Evolutionary conservation across 192 early-diverging fungal genomes (phyloP).

Genomic region (Podochytrium sp.): DNA sequence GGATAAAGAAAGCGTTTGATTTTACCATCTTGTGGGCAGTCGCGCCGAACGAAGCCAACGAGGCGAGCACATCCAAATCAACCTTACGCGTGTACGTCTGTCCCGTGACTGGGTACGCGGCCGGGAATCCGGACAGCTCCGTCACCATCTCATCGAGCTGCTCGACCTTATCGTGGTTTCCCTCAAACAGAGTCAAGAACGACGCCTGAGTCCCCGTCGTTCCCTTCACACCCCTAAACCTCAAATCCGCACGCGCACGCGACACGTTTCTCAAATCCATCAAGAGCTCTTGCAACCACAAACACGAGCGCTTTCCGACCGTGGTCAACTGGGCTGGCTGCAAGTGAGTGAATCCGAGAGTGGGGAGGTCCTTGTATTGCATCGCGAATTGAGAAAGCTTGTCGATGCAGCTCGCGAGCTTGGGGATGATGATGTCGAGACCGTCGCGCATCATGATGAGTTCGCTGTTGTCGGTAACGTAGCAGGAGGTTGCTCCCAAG

Average conservation of each 20-base stretch:
- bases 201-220: constrained; percentile 99
- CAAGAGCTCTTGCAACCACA: constrained; percentile 96
- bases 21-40: constrained; percentile 87
- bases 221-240: constrained; percentile 96
- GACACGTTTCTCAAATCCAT: constrained; percentile 95
- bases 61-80: constrained; percentile 86
- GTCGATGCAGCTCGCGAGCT: constrained; percentile 83
- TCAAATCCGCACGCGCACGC: constrained; percentile 84
- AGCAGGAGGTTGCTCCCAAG: constrained; percentile 97
- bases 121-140: constrained; percentile 81
- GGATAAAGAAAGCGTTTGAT: background rate
- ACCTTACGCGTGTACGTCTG: constrained; percentile 99
- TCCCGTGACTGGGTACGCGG: constrained; percentile 89
- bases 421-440: constrained; percentile 87
- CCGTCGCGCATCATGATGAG: constrained; percentile 95
- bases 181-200: constrained; percentile 93
- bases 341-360: constrained; percentile 98
- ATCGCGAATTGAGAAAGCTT: constrained; percentile 79
- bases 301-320: constrained; percentile 93
- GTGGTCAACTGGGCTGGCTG: constrained; percentile 98
- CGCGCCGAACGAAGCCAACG: constrained; percentile 90
- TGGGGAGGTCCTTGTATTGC: constrained; percentile 82
- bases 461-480: constrained; percentile 99
- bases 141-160: constrained; percentile 89
- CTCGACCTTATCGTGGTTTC: constrained; percentile 93